Conservation (phyloP, 176 grass and related monocot genomes). For the Oryza coarctata region DNA sequence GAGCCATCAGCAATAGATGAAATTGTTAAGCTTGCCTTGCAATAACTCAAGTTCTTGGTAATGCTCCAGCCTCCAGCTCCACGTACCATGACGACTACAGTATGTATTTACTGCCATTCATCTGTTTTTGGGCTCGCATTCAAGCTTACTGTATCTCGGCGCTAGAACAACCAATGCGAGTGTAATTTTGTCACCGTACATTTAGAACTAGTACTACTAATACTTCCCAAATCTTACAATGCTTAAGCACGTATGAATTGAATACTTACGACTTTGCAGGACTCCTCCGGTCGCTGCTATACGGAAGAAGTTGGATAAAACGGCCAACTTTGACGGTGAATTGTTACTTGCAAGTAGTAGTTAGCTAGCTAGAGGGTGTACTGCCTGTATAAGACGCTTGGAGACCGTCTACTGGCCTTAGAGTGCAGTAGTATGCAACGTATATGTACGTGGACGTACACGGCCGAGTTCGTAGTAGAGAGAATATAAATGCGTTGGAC, state of each 20-base stretch:
- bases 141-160: not conserved
- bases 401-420: not conserved
- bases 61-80: not conserved
- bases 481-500: slow-evolving; percentile 8
- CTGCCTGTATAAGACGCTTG: not conserved
- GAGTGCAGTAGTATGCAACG: not conserved
- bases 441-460: not conserved
- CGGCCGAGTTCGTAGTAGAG: not conserved
- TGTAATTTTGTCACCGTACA: not conserved
- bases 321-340: slow-evolving; percentile 22
- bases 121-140: not conserved
- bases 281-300: not conserved
- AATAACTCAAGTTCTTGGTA: slow-evolving; percentile 16
- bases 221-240: not conserved
- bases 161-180: not conserved
- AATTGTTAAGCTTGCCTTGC: slow-evolving; percentile 2
- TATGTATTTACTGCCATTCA: not conserved
- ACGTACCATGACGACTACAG: not conserved
- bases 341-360: slow-evolving; percentile 27
- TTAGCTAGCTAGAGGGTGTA: not conserved
- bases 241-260: not conserved
- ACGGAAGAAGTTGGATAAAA: slow-evolving; percentile 3
- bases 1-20: too few species aligned
- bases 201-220: not conserved
- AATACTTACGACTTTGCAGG: not conserved